Evolutionary conservation across 2,329 filamentous ascomycete species (phyloP), one percentile per base, ranked within the genome.

Genomic region (Endoconidiophora laricicola): DNA sequence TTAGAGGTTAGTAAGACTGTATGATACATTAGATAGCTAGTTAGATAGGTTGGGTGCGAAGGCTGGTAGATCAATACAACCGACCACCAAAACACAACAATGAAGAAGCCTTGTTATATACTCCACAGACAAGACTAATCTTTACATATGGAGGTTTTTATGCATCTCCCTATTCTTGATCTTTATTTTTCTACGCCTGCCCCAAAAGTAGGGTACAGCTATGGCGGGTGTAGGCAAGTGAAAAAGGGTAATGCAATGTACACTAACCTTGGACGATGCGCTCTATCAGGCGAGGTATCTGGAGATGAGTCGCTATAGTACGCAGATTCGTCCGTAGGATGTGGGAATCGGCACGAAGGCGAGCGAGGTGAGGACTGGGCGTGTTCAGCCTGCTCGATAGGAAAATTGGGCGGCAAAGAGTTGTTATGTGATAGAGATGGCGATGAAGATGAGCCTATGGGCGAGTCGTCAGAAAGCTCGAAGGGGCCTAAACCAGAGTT

Each of bases 241-340:
- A 26, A 12, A 23, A 44, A 6, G 6, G 18, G 37, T 20, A 18
- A 18, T 18, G 1, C 16, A 18, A 18, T 18, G 16, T 18, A 23
- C 24, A 41, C 50, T 48, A 18, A 52, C 50, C 46, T 44, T 39
- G 18, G 38, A 18, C 37, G 22, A 22, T 44, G 33, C 16, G 41
- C 37, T 16, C 22, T 43, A 14, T 49, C 44, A n/a, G 44, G 44
- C 22, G 51, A 53, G 12, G 29, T 50, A 6, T 53, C 51, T 12
- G 39, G n/a, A 26, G 47, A 49, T 24, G 51, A 50, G 36, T 50
- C 51, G 18, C 42, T 50, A 43, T 44, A 44, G 22, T 46, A 53
- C 10, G 44, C 46, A 44, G 51, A 46, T 38, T 48, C 43, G 38
- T 46, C 24, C 10, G 26, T 44, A 16, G 40, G 38, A 43, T 53